Evolutionary conservation across 495 filamentous ascomycete genomes (phyloP).

Genomic region (Staphylotrichum tortipilum): DNA sequence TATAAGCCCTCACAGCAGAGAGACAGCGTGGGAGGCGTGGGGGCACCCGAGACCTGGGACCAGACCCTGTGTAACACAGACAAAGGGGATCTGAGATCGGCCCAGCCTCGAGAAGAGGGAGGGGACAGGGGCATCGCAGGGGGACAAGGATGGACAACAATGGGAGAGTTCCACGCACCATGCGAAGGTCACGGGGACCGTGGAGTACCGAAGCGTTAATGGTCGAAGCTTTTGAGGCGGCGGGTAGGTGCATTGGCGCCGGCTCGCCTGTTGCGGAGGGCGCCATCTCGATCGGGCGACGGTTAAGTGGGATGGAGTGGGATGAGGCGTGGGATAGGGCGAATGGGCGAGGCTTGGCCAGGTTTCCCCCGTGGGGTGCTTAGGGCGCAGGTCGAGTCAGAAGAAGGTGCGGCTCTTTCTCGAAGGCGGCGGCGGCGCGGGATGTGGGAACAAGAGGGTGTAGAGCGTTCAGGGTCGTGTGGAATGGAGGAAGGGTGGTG

Average conservation of each 20-base stretch:
- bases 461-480: not conserved
- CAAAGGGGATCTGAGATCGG: conserved; percentile 17
- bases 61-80: conserved; percentile 21
- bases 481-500: not conserved
- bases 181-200: conserved; percentile 41
- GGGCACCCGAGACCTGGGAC: too few relatives aligned
- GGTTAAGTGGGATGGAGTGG: conserved; percentile 22
- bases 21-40: conserved; percentile 2
- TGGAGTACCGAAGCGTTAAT: conserved; percentile 45
- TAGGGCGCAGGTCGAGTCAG: conserved; percentile 7
- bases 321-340: conserved; percentile 17
- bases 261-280: conserved; percentile 36
- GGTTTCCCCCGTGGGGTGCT: conserved; percentile 21
- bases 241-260: conserved; percentile 38
- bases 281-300: conserved; percentile 35
- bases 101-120: too few relatives aligned
- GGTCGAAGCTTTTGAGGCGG: conserved; percentile 32
- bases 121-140: too few relatives aligned
- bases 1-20: too few relatives aligned
- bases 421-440: conserved; percentile 4
- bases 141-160: conserved; percentile 5
- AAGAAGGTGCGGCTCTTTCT: conserved; percentile 12
- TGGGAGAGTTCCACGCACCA: conserved; percentile 35
- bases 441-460: conserved; percentile 7
- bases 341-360: conserved; percentile 21